Evolutionary conservation across 1,284 basidiomycete species (phyloP).

Genomic region (Tilletia walkeri): DNA sequence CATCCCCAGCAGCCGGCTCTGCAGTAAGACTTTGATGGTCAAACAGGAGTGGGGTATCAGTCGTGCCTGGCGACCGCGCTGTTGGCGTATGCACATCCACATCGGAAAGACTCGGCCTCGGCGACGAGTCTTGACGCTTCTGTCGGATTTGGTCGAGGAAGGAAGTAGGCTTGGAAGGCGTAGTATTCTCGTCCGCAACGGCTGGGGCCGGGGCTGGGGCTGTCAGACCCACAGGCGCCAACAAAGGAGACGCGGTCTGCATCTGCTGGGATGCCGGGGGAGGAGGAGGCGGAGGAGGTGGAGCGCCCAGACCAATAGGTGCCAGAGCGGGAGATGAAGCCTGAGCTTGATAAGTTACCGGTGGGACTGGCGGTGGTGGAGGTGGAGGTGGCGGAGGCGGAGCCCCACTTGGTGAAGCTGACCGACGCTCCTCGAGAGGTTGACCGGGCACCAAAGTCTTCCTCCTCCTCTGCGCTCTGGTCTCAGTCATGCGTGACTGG

Average conservation of each 20-base stretch:
- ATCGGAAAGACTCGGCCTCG: not conserved
- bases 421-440: conserved; percentile 12
- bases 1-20: too few relatives aligned
- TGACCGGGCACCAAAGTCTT: conserved; percentile 12
- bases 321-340: too few relatives aligned
- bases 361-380: not conserved
- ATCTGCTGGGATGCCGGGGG: not conserved
- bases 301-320: not conserved
- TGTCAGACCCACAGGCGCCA: too few relatives aligned
- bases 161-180: conserved; percentile 16
- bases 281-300: conserved; percentile 25
- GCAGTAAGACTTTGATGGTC: not conserved
- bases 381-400: conserved; percentile 26
- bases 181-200: too few relatives aligned
- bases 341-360: not conserved
- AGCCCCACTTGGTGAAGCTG: conserved; percentile 21
- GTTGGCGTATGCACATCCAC: conserved; percentile 1
- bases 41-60: not conserved
- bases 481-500: conserved; percentile 49
- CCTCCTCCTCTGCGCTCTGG: conserved; percentile 36
- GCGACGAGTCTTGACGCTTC: conserved; percentile 33
- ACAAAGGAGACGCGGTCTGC: too few relatives aligned
- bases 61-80: not conserved
- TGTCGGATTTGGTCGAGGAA: conserved; percentile 45
- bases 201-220: too few relatives aligned